Evolutionary conservation across 768 basidiomycete species (phyloP).

Genomic region (Wakefieldia striispora): DNA sequence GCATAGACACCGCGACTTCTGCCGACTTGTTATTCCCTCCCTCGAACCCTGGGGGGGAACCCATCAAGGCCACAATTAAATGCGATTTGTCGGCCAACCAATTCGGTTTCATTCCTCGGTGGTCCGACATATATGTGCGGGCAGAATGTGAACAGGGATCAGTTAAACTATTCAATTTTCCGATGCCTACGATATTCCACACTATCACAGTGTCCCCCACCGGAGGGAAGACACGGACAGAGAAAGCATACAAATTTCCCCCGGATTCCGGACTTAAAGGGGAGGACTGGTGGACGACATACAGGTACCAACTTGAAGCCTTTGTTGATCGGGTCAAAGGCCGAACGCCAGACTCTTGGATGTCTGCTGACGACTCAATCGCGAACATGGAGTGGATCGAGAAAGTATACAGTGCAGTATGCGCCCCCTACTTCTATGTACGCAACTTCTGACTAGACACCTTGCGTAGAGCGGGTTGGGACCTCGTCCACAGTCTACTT

Average conservation of each 20-base stretch:
- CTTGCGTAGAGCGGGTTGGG: slow-evolving; percentile 31
- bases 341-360: slow-evolving; percentile 52
- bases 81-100: slow-evolving; percentile 32
- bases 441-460: neutral
- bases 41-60: slow-evolving; percentile 20
- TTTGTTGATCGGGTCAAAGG: slow-evolving; percentile 60
- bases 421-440: slow-evolving; percentile 9
- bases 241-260: slow-evolving; percentile 44
- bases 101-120: slow-evolving; percentile 38
- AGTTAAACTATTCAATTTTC: slow-evolving; percentile 42
- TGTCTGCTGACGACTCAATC: slow-evolving; percentile 51
- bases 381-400: slow-evolving; percentile 59
- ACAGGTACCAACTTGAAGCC: slow-evolving; percentile 57
- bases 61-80: slow-evolving; percentile 36
- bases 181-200: slow-evolving; percentile 48
- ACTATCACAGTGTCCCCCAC: slow-evolving; percentile 42
- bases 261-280: slow-evolving; percentile 37
- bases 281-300: slow-evolving; percentile 58
- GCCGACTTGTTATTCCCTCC: slow-evolving; percentile 40
- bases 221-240: slow-evolving; percentile 33
- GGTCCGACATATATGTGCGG: slow-evolving; percentile 35
- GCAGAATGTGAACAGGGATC: slow-evolving; percentile 46
- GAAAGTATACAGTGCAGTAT: slow-evolving; percentile 51
- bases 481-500: slow-evolving; percentile 33
- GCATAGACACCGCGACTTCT: slow-evolving; percentile 40